Evolutionary conservation across 192 early-diverging fungal species (phyloP), one percentile per base, ranked within the genome.

Genomic region (Umbelopsis ramanniana): DNA sequence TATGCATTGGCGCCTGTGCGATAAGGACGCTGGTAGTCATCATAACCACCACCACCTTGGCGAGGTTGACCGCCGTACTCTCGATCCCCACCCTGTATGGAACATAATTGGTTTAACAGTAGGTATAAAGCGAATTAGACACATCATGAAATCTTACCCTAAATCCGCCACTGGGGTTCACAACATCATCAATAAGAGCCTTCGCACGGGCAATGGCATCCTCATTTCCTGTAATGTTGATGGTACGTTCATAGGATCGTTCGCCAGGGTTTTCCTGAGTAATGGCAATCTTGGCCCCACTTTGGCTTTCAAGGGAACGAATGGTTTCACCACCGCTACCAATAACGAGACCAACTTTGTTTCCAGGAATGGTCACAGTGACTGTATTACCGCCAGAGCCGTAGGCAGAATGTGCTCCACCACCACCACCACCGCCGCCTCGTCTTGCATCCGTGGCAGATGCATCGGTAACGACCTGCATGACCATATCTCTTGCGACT

Each of bases 301-400:
- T 87, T 35, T 84, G 70, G 50, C 85, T 82, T 78, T 94, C 89
- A 19, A 94, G 82, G 52, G 87, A 85, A 21, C 89, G 82, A 74
- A 94, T 94, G 14, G 86, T 94, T 74, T 94, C 92, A 15, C 92
- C 92, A 46, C 90, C 85, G 37, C 89, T 78, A 22, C 91, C 91
- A 80, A 96, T 96, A 7, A 96, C 89, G 43, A 96, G 81, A 0
- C 95, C 95, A 9, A 96, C 94, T 69, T 90, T 91, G 63, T 76
- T 68, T 33, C 81, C 82, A 21, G 90, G 90, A 67, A 92, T 87
- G 68, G 83, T 78, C 17, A 91, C 87, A 15, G 83, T 81, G n/a
- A 80, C 68, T 15, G 72, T 82, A 15, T 75, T 67, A 6, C 79
- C 76, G 68, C 66, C 74, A 33, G 29, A 54, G 29, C 73, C 73